Evolutionary conservation across 352 stramenopile species (phyloP), one percentile per base, ranked within the genome.

Genomic region (Elongisporangium prolatum): DNA sequence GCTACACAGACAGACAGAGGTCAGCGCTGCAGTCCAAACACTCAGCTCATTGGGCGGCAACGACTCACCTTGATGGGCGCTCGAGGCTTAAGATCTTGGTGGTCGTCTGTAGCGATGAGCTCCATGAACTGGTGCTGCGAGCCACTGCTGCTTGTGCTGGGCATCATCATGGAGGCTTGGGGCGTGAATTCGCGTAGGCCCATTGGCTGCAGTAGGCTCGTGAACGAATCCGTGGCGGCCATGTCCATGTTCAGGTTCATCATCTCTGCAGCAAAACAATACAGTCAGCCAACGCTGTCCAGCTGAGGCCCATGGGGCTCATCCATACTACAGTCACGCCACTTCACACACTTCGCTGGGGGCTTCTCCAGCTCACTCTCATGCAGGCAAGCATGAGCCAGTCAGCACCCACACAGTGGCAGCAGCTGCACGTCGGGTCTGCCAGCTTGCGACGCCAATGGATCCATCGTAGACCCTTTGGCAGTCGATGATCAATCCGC

Each of bases 171-270:
- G 28, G 28, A 52, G 40, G 67, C 57, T 67, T 64, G 68, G 50
- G 73, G 28, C 28, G 28, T 40, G 28, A 40, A 40, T 9, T 40
- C 28, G 28, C 28, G 28, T 9, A 40, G 28, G 9, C 28, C 28
- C 47, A 22, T 62, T 11, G 69, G 21, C 38, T 60, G 44, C 62
- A 76, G 54, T 60, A 77, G 48, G 34, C 55, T 74, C 14, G 52
- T 64, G 48, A 77, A 77, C 59, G 48, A 37, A 20, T 17, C 24
- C 17, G 48, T n/a, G 38, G 56, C 70, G 9, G 59, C 22, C 57
- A 44, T 63, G 54, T 77, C 65, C 69, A 77, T 69, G 53, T 77
- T 68, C 58, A 74, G 56, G 65, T 77, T 77, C 69, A 77, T 74
- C 50, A 55, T 74, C 63, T 74, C 70, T 57, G 51, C 38, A 65